Base-by-base conservation (phyloP, 176 grass and related monocot species). In the Triticum monococcum region DNA sequence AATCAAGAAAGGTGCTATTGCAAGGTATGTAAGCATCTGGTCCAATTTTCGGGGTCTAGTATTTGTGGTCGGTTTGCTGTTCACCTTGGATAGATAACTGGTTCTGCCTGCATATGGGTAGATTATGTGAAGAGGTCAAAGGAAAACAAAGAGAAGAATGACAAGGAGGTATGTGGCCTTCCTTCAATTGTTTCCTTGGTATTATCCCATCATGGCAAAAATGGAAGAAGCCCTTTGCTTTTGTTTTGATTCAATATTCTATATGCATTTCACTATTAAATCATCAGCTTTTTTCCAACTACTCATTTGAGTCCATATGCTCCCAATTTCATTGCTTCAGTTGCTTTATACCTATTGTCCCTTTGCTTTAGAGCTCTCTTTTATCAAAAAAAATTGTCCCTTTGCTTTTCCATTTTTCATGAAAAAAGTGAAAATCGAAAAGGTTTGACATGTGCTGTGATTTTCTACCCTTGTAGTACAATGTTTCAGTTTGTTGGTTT, bases 111-210 rank as follows among this genome's bases (percentile, higher is more conserved):
- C 61, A 17, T 73, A 2, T 17, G 48, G 54, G 22, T 33, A 91
- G 97, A 96, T 59, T 93, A 96, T 64, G 80, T 92, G 52, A 94
- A 94, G 45, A 99, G 84, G 56, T 99, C 97, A 9, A 88, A 94
- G 79, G 87, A 94, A 69, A 96, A 96, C 92, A 99, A 99, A 66
- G 90, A 85, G 12, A 99, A 91, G 81, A 91, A 94, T 62, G 94
- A 94, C 70, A 99, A 93, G 81, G 92, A 99, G 94, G 94, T 99
- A 38, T 64, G 59, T 14, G 1, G 20, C 3, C 2, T 79, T 78
- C 32, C 36, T 28, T 88, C 20, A 67, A 4, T 64, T 64, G 7
- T 69, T 80, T 57, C 14, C 4, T 2, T 41, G 40, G 22, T 37
- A 62, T 35, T 37, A 62, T 35, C 12, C 25, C 25, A 40, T 54